Base-by-base conservation (phyloP, 179 eudicot species). In the Drosera spatulata region DNA sequence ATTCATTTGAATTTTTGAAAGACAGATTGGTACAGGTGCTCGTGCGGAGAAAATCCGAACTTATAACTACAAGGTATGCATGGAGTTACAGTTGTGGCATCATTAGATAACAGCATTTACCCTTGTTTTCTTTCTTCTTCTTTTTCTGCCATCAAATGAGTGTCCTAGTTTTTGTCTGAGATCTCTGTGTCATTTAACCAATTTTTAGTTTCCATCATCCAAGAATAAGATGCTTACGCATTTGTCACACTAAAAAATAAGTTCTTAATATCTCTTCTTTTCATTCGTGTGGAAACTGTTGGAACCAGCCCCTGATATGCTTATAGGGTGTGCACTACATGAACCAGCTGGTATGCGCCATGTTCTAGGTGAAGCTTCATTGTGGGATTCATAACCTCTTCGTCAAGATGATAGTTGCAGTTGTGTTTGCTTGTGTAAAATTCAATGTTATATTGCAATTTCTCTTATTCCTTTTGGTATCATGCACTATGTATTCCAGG, bases 1-100 rank as follows among this genome's bases (percentile, higher is more conserved):
- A 22, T 73, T 70, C 15, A 63, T 42, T 41, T 69, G 46, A 15
- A 41, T 60, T 64, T 64, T 41, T 40, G 40, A 62, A 66, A 84
- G 74, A 46, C 81, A 93, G 99, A 90, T 93, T 63, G 99, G 99
- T 63, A 84, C 97, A 43, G 99, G 99, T 69, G 79, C 99, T 60
- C 95, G 97, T 60, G 61, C 99, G 10, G 99, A 93, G 63, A 93
- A 93, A 81, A 93, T 93, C 59, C 80, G 99, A 65, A 89, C 99
- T 12, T 93, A 89, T 73, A 93, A 86, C 69, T 93, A 69, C 74
- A 93, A 89, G 97, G 99, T 93, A 67, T 22, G 64, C 8, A 51
- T 39, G 42, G 50, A 59, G 46, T 49, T 49, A 1, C 4, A 10
- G 4, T 49, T 49, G 10, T 49, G 4, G 52, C 12, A 6, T 49